These are phyloP conservation scores for Flaveria bidentis DNA, from an alignment of 129 eudicot genomes.

Conservation along the genomic window DNA sequence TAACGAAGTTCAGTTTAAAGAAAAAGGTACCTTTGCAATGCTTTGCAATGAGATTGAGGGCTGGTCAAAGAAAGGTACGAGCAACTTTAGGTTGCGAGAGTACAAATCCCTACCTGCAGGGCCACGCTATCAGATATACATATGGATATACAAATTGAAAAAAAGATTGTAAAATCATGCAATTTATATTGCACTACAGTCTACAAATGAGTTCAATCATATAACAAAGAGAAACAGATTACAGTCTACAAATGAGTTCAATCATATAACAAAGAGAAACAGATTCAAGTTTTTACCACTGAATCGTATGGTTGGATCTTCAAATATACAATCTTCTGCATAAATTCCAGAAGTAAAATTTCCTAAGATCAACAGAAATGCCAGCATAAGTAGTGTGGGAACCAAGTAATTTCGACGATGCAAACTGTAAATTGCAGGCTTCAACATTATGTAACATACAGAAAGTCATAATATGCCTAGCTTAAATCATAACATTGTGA, in stretches of 20 bases:
- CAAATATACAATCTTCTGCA: constrained; percentile 80
- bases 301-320: constrained; percentile 89
- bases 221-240: background rate
- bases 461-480: background rate
- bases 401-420: background rate
- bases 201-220: background rate
- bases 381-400: constrained; percentile 19
- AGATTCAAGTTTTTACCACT: constrained; percentile 48
- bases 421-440: background rate
- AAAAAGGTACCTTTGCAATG: constrained; percentile 58
- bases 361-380: constrained; percentile 44
- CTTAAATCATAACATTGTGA: background rate
- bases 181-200: background rate
- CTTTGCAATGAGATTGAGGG: constrained; percentile 68
- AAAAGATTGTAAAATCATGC: constrained; percentile 1
- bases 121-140: constrained; percentile 17
- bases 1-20: constrained; percentile 14
- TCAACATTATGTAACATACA: background rate
- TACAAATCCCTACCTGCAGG: constrained; percentile 75
- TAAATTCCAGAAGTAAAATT: constrained; percentile 71
- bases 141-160: background rate
- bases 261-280: background rate
- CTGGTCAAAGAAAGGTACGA: constrained; percentile 83
- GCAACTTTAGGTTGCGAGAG: constrained; percentile 83
- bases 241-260: background rate